These are phyloP conservation scores for Rhododendron williamsianum DNA, from an alignment of 148 eudicot genomes.

Conservation along the genomic window DNA sequence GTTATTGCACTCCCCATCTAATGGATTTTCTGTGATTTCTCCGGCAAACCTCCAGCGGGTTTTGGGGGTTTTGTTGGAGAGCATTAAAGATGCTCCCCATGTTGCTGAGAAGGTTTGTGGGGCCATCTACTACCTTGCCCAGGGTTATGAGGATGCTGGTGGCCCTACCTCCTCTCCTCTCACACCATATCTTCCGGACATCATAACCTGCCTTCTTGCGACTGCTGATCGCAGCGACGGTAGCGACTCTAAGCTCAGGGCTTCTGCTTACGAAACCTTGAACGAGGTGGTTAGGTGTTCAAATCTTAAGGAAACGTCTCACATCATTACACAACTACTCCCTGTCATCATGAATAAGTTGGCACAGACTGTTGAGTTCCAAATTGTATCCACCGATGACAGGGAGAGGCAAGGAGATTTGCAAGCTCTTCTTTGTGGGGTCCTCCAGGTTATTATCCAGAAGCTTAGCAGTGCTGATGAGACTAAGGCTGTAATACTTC, in stretches of 20 bases:
- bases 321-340: slow-evolving; percentile 40
- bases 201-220: slow-evolving; percentile 44
- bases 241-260: slow-evolving; percentile 45
- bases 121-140: slow-evolving; percentile 61
- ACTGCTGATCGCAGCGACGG: slow-evolving; percentile 52
- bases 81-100: slow-evolving; percentile 53
- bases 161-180: slow-evolving; percentile 36
- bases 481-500: slow-evolving; percentile 33
- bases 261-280: slow-evolving; percentile 65
- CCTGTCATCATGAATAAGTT: slow-evolving; percentile 46
- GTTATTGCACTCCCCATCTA: slow-evolving; percentile 44
- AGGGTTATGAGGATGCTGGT: slow-evolving; percentile 55
- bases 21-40: slow-evolving; percentile 42
- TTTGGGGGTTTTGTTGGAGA: slow-evolving; percentile 45
- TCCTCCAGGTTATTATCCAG: slow-evolving; percentile 55
- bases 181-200: slow-evolving; percentile 48
- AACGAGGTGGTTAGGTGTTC: slow-evolving; percentile 62
- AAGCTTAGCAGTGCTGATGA: slow-evolving; percentile 39
- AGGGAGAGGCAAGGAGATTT: slow-evolving; percentile 61
- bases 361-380: slow-evolving; percentile 45
- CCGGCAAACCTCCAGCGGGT: slow-evolving; percentile 37
- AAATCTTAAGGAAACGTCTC: slow-evolving; percentile 40
- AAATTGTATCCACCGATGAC: slow-evolving; percentile 39
- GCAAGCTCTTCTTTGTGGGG: slow-evolving; percentile 65
- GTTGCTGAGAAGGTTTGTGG: slow-evolving; percentile 65